These are phyloP conservation scores for Pseudogymnoascus sp. DNA, from an alignment of 2,329 filamentous ascomycete genomes.

Conservation along the genomic window DNA sequence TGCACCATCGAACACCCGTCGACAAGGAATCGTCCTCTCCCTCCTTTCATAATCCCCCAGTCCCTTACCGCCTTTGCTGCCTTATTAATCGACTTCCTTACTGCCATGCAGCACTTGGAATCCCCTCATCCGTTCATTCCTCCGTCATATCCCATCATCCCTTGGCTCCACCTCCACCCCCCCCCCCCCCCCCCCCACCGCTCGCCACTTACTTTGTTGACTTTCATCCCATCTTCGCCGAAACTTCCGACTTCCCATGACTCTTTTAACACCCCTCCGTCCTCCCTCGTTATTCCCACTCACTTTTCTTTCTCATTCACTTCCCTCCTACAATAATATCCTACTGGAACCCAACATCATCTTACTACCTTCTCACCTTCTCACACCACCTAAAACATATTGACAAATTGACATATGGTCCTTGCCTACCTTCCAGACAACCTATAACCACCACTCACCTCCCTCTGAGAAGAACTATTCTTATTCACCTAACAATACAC, in stretches of 20 bases:
- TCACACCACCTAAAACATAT: background rate
- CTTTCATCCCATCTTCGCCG: background rate
- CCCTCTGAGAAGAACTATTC: background rate
- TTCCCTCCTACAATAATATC: background rate
- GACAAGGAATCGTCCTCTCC: background rate
- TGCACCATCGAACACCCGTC: background rate
- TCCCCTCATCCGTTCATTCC: background rate
- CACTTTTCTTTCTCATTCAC: background rate
- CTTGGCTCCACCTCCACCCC: background rate
- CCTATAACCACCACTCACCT: background rate
- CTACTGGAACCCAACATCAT: background rate
- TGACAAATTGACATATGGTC: background rate
- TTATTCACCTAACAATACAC: background rate
- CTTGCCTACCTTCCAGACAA: background rate
- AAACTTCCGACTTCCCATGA: background rate
- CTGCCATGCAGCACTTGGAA: background rate
- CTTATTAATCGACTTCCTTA: background rate
- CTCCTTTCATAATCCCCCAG: background rate
- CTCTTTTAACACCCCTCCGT: background rate
- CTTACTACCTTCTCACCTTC: background rate
- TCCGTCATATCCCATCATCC: background rate
- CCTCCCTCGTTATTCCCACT: background rate
- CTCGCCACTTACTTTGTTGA: background rate
- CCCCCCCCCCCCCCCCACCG: background rate
- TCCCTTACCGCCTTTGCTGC: background rate